Base-by-base conservation (phyloP, 768 basidiomycete genomes). In the Tricholomella constricta region DNA sequence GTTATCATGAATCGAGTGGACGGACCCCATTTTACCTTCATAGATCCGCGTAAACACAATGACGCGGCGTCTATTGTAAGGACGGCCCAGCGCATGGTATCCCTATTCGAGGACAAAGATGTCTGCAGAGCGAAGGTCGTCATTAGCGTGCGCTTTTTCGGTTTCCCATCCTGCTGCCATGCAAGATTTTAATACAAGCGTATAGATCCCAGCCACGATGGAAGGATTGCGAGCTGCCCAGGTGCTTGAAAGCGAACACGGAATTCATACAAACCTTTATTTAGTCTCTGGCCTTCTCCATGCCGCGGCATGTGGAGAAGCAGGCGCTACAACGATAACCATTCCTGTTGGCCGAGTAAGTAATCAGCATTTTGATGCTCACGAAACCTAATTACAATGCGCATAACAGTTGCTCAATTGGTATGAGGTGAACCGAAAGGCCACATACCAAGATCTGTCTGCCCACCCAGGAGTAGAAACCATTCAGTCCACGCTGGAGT, bases 151-250 rank as follows among this genome's bases (percentile, higher is more conserved):
- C 58, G 78, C n/a, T n/a, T 66, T 53, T 41, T 45, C 54, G 23
- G 23, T 45, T 9, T 44, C 19, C 25, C 12, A n/a, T n/a, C 46
- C 32, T 17, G 36, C 17, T 19, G 37, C 9, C 23, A 8, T 25
- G 19, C 11, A 12, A 42, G 23, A 47, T 8, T 40, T 42, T 31
- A 25, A 36, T 19, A 35, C 20, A 3, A 5, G 8, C n/a, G 15
- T 11, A 31, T 41, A 85, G 84, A 75, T 86, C 34, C 81, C 84
- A 26, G 83, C 84, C 5, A 85, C 84, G 0, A 73, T 78, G 31
- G 69, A 69, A 25, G 85, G 85, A 14, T 72, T 85, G 11, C 47
- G 52, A 22, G 84, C 84, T 6, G 76, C 82, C 0, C 65, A 61
- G 22, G 58, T 62, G 45, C 73, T 85, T 10, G 65, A 69, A 31